Evolutionary conservation across 106 monocot genomes (phyloP).

Genomic region (Gastrodia elata): DNA sequence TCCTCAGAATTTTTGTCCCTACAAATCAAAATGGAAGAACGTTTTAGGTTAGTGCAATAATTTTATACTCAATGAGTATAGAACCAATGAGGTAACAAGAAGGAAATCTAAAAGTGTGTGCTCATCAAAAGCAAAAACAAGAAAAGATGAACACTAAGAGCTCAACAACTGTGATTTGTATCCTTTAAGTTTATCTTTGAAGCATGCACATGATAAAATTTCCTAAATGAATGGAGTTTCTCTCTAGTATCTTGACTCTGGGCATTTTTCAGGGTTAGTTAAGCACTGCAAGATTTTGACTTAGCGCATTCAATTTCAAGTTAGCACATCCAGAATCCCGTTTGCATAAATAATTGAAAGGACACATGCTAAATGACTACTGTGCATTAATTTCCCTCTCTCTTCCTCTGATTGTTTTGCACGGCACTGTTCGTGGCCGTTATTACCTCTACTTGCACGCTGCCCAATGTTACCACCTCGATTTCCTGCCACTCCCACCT

Average conservation of each 20-base stretch:
- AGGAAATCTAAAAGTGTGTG: not conserved
- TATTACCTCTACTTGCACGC: not conserved
- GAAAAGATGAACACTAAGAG: not conserved
- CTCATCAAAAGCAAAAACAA: not conserved
- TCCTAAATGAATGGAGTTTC: not conserved
- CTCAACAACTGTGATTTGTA: not conserved
- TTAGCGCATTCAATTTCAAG: not conserved
- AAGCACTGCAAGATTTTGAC: not conserved
- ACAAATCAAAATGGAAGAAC: slow-evolving; percentile 10
- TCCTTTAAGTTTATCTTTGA: not conserved
- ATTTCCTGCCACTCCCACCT: no score
- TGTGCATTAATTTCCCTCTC: not conserved
- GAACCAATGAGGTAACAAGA: not conserved
- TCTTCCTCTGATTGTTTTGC: not conserved
- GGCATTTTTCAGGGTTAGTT: not conserved
- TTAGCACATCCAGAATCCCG: not conserved
- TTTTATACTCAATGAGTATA: not conserved
- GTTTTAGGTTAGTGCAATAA: not conserved
- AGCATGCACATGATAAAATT: not conserved
- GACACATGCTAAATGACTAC: not conserved
- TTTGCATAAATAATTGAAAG: not conserved
- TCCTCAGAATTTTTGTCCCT: slow-evolving; percentile 60
- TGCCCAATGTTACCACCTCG: not conserved
- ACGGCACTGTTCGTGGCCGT: not conserved
- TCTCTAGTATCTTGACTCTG: not conserved